phyloP scores from a whole-genome alignment of 495 filamentous ascomycete genomes.

The Penicillium manginii region DNA sequence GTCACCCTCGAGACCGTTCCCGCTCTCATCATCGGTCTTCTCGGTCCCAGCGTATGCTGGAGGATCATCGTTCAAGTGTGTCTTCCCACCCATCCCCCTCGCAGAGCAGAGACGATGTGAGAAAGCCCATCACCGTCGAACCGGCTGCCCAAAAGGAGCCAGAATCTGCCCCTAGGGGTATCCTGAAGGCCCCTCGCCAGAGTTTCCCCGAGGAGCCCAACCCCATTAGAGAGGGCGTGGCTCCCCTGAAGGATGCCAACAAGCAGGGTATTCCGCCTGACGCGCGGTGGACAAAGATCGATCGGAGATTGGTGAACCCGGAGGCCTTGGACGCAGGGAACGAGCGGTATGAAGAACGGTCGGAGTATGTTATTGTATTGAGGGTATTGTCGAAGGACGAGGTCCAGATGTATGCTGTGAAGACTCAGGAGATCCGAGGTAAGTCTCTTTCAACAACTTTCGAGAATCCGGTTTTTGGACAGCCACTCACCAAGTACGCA shows the following conservation, averaged over 20 bases:
- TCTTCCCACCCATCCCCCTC: constrained; percentile 16
- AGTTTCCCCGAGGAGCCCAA: constrained; percentile 81
- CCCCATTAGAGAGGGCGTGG: constrained; percentile 84
- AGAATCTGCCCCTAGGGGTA: constrained; percentile 62
- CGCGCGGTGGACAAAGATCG: constrained; percentile 89
- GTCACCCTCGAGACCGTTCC: constrained; percentile 23
- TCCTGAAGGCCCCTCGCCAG: constrained; percentile 70
- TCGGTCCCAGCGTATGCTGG: constrained; percentile 28
- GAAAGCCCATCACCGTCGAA: constrained; percentile 36
- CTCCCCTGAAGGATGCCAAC: constrained; percentile 77
- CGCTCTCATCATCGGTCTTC: constrained; percentile 29
- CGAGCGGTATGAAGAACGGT: constrained; percentile 79
- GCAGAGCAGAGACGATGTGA: constrained; percentile 30
- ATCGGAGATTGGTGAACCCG: constrained; percentile 79
- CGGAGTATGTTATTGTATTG: constrained; percentile 84
- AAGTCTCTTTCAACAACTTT: constrained; percentile 20
- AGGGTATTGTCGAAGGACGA: constrained; percentile 79
- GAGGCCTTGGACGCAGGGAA: constrained; percentile 74
- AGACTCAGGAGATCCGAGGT: constrained; percentile 80
- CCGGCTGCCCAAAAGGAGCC: constrained; percentile 36
- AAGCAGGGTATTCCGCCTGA: constrained; percentile 75
- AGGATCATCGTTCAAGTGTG: constrained; percentile 17
- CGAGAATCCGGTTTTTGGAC: neutral
- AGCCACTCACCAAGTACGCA: constrained; percentile 13
- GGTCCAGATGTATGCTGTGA: constrained; percentile 76